These are phyloP conservation scores for Phytophthora macrochlamydospora DNA, from an alignment of 352 stramenopile genomes.

Conservation along the genomic window DNA sequence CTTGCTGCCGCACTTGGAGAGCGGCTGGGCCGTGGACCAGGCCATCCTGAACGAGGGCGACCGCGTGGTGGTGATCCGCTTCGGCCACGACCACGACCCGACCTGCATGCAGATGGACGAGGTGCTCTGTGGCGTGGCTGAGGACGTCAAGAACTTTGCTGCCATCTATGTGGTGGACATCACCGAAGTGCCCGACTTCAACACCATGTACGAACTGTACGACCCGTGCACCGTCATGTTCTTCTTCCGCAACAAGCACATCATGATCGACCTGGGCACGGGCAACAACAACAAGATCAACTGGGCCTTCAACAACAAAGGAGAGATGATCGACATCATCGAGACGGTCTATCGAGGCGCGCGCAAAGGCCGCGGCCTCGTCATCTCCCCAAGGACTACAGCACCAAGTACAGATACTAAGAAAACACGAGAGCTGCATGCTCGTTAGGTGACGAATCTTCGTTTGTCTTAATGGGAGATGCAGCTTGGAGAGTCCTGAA, in stretches of 20 bases:
- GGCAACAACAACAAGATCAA: slow-evolving; percentile 99
- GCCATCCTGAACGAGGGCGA: slow-evolving; percentile 98
- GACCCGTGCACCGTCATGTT: slow-evolving; percentile 99
- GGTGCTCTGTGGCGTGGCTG: slow-evolving; percentile 93
- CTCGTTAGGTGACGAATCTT: not conserved
- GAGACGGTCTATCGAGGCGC: slow-evolving; percentile 98
- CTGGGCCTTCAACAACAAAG: slow-evolving; percentile 97
- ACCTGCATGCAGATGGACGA: slow-evolving; percentile 99
- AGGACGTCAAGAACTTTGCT: slow-evolving; percentile 99
- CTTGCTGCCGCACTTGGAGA: slow-evolving; percentile 97
- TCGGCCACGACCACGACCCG: slow-evolving; percentile 97
- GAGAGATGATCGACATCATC: slow-evolving; percentile 99
- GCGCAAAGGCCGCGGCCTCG: slow-evolving; percentile 96
- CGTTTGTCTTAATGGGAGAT: not conserved
- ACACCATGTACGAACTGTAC: slow-evolving; percentile 99
- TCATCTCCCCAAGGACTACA: slow-evolving; percentile 99
- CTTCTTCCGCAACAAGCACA: slow-evolving; percentile 99
- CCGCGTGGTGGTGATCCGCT: slow-evolving; percentile 98
- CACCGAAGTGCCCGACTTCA: slow-evolving; percentile 98
- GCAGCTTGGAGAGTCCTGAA: not conserved
- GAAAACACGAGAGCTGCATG: not conserved
- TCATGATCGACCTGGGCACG: slow-evolving; percentile 99
- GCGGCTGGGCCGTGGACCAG: slow-evolving; percentile 98
- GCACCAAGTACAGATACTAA: slow-evolving; percentile 98
- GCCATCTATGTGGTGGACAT: slow-evolving; percentile 97